These are phyloP conservation scores for Rhodotorula sp. DNA, from an alignment of 1,284 basidiomycete species.

Conservation along the genomic window DNA sequence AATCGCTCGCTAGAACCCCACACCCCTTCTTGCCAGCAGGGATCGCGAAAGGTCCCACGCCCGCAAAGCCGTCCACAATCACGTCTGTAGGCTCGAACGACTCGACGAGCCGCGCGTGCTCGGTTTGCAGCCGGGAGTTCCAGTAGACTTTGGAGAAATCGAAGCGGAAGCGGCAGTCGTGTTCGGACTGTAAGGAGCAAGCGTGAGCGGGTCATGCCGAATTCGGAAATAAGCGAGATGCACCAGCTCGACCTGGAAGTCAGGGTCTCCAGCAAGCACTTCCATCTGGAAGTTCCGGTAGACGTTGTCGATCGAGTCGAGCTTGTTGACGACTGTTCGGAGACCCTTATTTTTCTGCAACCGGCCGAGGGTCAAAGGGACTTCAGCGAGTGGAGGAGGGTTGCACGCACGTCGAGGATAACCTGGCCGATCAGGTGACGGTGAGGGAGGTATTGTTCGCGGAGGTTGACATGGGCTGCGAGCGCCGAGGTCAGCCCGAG, in stretches of 20 bases:
- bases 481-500: neutral
- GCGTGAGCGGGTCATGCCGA: no score
- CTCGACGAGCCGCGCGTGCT: conserved; percentile 80
- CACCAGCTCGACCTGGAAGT: conserved; percentile 82
- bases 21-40: conserved; percentile 82
- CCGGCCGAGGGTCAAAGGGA: neutral
- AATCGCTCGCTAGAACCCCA: conserved; percentile 81
- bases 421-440: conserved; percentile 87
- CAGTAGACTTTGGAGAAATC: conserved; percentile 96
- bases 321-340: conserved; percentile 92
- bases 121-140: conserved; percentile 91
- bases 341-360: conserved; percentile 75
- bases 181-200: conserved; percentile 62
- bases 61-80: conserved; percentile 91
- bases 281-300: conserved; percentile 98
- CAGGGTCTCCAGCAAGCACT: conserved; percentile 80
- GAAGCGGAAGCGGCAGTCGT: conserved; percentile 81
- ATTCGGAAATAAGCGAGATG: conserved; percentile 42
- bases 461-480: conserved; percentile 77
- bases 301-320: conserved; percentile 78
- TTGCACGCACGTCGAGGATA: conserved; percentile 71
- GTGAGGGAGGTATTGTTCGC: conserved; percentile 85
- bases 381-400: neutral
- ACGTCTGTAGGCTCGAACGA: conserved; percentile 67
- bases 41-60: conserved; percentile 93